These are phyloP conservation scores for Irpex sp. DNA, from an alignment of 1,284 basidiomycete genomes.

Conservation along the genomic window DNA sequence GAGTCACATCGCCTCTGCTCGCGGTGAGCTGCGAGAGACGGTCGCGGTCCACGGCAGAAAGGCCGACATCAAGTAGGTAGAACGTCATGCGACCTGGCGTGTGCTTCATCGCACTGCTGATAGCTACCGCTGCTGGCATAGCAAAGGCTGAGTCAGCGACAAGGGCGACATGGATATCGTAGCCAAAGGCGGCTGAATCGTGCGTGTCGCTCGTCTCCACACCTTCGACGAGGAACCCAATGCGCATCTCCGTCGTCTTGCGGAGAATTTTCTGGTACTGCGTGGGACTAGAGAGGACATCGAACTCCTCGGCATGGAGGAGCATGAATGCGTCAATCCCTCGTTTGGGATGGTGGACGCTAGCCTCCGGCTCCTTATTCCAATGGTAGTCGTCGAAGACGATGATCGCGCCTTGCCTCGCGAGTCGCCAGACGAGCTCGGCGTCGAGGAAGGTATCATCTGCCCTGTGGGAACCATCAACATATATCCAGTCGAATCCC, in stretches of 20 bases:
- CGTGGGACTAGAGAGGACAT: slow-evolving; percentile 31
- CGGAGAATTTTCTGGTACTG: slow-evolving; percentile 50
- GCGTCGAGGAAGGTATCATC: slow-evolving; percentile 58
- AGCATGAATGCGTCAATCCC: slow-evolving; percentile 53
- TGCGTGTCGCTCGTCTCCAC: slow-evolving; percentile 9
- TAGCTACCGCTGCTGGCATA: slow-evolving; percentile 45
- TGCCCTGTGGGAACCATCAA: slow-evolving; percentile 58
- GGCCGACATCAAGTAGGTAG: slow-evolving; percentile 47
- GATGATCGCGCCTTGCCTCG: slow-evolving; percentile 44
- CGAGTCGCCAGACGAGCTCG: slow-evolving; percentile 55
- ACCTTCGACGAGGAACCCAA: slow-evolving; percentile 41
- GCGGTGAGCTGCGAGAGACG: slow-evolving; percentile 31
- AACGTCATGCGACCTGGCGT: slow-evolving; percentile 40
- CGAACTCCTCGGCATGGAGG: slow-evolving; percentile 48
- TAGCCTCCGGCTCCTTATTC: slow-evolving; percentile 43
- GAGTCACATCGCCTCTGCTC: slow-evolving; percentile 28
- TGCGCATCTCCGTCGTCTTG: slow-evolving; percentile 49
- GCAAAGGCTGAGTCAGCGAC: slow-evolving; percentile 41
- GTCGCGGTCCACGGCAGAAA: slow-evolving; percentile 33
- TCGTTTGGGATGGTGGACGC: slow-evolving; percentile 50
- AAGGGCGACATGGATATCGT: slow-evolving; percentile 47
- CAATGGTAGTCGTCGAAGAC: slow-evolving; percentile 61
- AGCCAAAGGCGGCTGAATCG: slow-evolving; percentile 29
- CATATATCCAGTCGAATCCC: slow-evolving; percentile 58
- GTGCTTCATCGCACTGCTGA: slow-evolving; percentile 37